These are phyloP conservation scores for Alternaria sp. DNA, from an alignment of 2,329 filamentous ascomycete genomes.

Conservation along the genomic window DNA sequence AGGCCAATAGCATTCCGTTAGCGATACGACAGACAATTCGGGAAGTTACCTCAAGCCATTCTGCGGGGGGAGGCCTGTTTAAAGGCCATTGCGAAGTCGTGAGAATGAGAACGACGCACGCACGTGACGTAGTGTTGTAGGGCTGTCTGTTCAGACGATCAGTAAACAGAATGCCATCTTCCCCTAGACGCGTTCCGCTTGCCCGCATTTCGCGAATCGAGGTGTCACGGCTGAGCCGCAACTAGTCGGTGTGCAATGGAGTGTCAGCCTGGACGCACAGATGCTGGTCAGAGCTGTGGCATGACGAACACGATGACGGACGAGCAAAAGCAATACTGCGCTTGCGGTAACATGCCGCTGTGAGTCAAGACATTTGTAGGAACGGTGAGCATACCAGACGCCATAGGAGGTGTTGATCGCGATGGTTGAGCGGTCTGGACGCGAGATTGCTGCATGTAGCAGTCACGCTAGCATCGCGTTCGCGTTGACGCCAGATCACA, in stretches of 20 bases:
- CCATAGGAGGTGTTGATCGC: background rate
- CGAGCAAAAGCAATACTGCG: background rate
- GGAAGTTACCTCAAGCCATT: background rate
- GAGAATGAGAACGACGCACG: background rate
- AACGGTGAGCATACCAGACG: background rate
- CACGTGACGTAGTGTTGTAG: background rate
- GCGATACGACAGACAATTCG: background rate
- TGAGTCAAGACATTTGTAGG: background rate
- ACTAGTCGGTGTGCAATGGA: background rate
- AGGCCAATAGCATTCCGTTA: background rate
- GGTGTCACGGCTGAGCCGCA: background rate
- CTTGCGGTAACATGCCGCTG: background rate
- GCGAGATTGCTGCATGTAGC: background rate
- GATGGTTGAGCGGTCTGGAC: slow-evolving; percentile 3
- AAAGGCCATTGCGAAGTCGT: background rate
- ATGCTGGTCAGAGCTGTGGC: background rate
- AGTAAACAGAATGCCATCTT: background rate
- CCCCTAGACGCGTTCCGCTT: background rate
- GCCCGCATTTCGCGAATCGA: background rate
- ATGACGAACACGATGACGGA: background rate
- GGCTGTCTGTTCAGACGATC: background rate
- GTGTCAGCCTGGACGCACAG: background rate
- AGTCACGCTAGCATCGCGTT: background rate
- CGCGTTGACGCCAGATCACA: slow-evolving; percentile 15
- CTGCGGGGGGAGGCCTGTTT: background rate